Base-by-base conservation (phyloP, 2,329 filamentous ascomycete genomes). In the Trichoderma sp. region DNA sequence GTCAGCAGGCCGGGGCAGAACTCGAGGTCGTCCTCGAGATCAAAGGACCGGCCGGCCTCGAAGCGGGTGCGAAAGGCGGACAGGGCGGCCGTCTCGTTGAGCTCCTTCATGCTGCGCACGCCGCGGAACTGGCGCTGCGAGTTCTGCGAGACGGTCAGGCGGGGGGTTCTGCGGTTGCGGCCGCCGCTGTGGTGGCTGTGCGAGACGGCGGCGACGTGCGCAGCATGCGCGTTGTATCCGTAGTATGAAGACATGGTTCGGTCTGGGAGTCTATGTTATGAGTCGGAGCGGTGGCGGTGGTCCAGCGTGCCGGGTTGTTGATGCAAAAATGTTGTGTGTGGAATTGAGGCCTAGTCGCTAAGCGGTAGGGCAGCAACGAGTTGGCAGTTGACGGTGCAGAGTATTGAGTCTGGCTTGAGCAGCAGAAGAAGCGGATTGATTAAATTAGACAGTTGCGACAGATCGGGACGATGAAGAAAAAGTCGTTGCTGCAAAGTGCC, bases 1-100 rank as follows among this genome's bases (percentile, higher is more conserved):
- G 94, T 97, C 83, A 98, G 85, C 74, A 98, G 87, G 79, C 91
- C 90, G 72, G 95, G 95, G 82, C 94, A 97, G 81, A 98, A 98
- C 81, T 97, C 91, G 82, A 97, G 87, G 79, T 98, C 95, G 79
- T 98, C 95, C 77, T 97, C 95, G 71, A 98, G 86, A 75, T 98
- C 95, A 77, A 98, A 98, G 11, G 94, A 97, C 70, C 94, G 89
- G 70, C 92, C 93, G 72, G 93, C 92, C 83, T 98, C 94, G 75
- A 97, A 97, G 77, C 94, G 90, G 74, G 89, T 89, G 74, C 95
- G 91, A 83, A 97, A 97, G 71, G 90, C 89, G 70, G 87, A 86
- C 70, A 96, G 84, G 61, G 90, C 87, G 24, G 89, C 89, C n/a
- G 90, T 86, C 80, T 97, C 94, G 75, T 89, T 89, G 72, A 93